Evolutionary conservation across 164 flowering plant genomes (phyloP).

Genomic region (Chloranthus sessilifolius): DNA sequence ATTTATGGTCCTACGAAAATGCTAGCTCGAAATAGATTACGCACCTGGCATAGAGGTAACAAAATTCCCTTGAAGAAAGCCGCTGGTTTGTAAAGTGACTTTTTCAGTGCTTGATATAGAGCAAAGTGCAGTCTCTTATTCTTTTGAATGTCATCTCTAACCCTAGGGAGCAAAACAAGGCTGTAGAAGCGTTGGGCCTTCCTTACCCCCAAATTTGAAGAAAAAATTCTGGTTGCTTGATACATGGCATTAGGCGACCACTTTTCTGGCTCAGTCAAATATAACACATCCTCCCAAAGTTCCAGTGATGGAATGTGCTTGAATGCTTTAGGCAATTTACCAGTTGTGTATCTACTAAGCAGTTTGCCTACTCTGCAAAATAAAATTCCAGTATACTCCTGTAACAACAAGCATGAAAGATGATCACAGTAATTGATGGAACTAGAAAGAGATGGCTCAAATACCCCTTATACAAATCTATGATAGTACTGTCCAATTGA

Average conservation of each 20-base stretch:
- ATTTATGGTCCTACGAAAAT: neutral
- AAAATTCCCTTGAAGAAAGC: constrained; percentile 89
- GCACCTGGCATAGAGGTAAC: constrained; percentile 89
- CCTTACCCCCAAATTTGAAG: constrained; percentile 68
- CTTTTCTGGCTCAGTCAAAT: constrained; percentile 90
- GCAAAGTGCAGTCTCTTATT: constrained; percentile 83
- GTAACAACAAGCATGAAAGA: neutral
- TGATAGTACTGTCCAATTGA: constrained; percentile 52
- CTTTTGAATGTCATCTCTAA: constrained; percentile 79
- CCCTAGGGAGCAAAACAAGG: constrained; percentile 79
- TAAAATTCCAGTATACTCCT: neutral
- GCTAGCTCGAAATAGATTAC: neutral
- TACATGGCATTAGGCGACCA: constrained; percentile 95
- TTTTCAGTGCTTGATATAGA: constrained; percentile 76
- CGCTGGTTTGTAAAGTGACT: constrained; percentile 85
- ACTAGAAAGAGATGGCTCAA: neutral
- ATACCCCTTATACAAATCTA: constrained; percentile 84
- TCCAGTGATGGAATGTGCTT: constrained; percentile 65
- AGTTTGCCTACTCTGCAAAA: constrained; percentile 71
- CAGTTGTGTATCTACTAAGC: constrained; percentile 64
- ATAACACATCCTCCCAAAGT: constrained; percentile 76
- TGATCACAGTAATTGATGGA: neutral
- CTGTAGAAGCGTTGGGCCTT: constrained; percentile 83
- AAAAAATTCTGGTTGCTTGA: constrained; percentile 88
- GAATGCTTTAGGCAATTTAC: constrained; percentile 87